Evolutionary conservation across 2,329 filamentous ascomycete species (phyloP).

Genomic region (Pseudogymnoascus verrucosus): DNA sequence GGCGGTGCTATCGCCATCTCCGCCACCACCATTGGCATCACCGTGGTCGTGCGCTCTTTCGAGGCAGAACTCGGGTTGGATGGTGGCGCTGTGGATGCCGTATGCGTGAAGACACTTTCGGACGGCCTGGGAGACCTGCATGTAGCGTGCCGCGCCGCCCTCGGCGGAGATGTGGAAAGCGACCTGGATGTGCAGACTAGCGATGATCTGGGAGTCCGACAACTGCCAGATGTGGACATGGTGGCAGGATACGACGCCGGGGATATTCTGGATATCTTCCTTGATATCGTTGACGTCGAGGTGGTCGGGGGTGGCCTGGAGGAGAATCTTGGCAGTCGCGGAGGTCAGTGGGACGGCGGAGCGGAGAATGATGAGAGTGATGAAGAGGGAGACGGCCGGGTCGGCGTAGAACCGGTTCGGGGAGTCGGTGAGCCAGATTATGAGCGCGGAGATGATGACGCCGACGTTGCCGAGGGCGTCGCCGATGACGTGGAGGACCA

Average conservation of each 20-base stretch:
- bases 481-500: conserved; percentile 69
- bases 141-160: conserved; percentile 66
- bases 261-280: conserved; percentile 78
- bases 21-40: conserved; percentile 14
- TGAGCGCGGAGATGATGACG: conserved; percentile 71
- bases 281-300: conserved; percentile 85
- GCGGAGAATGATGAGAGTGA: conserved; percentile 70
- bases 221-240: conserved; percentile 98
- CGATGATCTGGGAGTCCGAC: conserved; percentile 87
- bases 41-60: conserved; percentile 33
- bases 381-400: conserved; percentile 85
- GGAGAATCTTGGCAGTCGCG: conserved; percentile 76
- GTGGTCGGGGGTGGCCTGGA: conserved; percentile 87
- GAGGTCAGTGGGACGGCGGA: conserved; percentile 72
- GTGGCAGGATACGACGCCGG: conserved; percentile 83
- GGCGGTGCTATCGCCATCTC: conserved; percentile 21
- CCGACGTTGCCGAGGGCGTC: conserved; percentile 82
- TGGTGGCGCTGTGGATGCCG: conserved; percentile 93
- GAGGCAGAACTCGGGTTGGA: conserved; percentile 81
- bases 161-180: conserved; percentile 81
- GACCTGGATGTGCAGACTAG: conserved; percentile 88
- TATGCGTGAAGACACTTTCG: conserved; percentile 87
- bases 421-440: conserved; percentile 87
- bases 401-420: conserved; percentile 81
- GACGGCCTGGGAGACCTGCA: conserved; percentile 77